phyloP scores from a whole-genome alignment of 2,329 filamentous ascomycete species.

The Septoria linicola region DNA sequence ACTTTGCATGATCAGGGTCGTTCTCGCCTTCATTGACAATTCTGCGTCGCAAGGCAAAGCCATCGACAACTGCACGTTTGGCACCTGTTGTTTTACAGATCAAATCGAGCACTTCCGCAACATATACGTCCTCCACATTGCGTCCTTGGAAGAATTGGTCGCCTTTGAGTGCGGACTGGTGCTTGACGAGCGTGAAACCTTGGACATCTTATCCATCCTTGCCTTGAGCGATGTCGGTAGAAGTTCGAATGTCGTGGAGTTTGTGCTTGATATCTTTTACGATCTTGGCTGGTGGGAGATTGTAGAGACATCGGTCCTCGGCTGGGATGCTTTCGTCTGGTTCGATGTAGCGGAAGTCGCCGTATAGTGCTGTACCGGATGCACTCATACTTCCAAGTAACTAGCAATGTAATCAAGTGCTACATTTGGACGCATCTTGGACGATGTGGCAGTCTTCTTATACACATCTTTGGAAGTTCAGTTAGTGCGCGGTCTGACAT shows the following conservation, averaged over 20 bases:
- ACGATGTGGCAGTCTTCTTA: no score
- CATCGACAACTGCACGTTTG: constrained; percentile 7
- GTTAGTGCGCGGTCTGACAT: no score
- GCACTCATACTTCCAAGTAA: constrained; percentile 7
- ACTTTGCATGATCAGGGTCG: constrained; percentile 2
- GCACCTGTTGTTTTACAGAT: constrained; percentile 4
- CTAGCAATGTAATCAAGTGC: no score
- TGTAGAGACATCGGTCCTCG: constrained; percentile 9
- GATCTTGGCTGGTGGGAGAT: neutral
- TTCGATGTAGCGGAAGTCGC: constrained; percentile 4
- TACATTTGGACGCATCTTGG: no score
- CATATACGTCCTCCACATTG: constrained; percentile 8
- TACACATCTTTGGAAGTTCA: no score
- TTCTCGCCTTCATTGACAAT: neutral
- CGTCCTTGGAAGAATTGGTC: constrained; percentile 3
- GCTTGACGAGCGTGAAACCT: constrained; percentile 7
- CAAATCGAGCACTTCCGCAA: neutral
- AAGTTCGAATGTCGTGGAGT: constrained; percentile 7
- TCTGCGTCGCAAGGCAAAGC: neutral
- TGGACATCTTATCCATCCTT: constrained; percentile 2
- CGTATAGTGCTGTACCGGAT: constrained; percentile 3
- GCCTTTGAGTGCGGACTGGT: constrained; percentile 1
- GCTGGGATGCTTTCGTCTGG: constrained; percentile 2
- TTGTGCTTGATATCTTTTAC: constrained; percentile 3
- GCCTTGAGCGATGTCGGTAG: neutral